A percentile compares a stretch with the other conserved stretches of the same genome.
Evolutionary conservation across 2,329 filamentous ascomycete genomes (phyloP).

Genomic region (Colletotrichum liaoningense): DNA sequence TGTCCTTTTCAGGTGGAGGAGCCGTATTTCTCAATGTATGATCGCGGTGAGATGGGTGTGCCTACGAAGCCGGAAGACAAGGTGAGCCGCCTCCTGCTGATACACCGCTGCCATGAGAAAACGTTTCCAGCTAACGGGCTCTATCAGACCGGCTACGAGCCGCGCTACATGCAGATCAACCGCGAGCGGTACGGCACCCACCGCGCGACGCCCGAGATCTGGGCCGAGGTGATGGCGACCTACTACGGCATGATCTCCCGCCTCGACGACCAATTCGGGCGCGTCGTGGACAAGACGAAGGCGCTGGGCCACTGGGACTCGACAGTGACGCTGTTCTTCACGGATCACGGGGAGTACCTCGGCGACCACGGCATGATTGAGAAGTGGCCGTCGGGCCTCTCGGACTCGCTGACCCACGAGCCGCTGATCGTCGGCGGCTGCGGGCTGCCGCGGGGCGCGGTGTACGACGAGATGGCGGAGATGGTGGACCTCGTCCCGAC

Average conservation of each 20-base stretch:
- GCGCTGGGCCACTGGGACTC: conserved; percentile 48
- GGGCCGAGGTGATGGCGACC: conserved; percentile 56
- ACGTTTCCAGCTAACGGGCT: neutral
- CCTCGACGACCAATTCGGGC: conserved; percentile 58
- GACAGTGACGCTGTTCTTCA: conserved; percentile 57
- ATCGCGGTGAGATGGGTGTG: conserved; percentile 43
- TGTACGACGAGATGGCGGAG: conserved; percentile 49
- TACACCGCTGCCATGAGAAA: too few species aligned
- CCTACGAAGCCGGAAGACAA: conserved; percentile 21
- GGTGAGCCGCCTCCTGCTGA: neutral
- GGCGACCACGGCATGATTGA: conserved; percentile 60
- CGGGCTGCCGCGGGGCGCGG: conserved; percentile 49
- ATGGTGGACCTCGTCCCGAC: conserved; percentile 60
- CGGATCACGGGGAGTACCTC: conserved; percentile 58
- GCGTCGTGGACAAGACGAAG: conserved; percentile 49
- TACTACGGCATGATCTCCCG: conserved; percentile 61
- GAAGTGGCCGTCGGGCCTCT: conserved; percentile 59
- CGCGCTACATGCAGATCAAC: conserved; percentile 53
- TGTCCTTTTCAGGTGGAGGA: conserved; percentile 61
- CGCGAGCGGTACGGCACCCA: conserved; percentile 51
- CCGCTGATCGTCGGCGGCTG: conserved; percentile 56
- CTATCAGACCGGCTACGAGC: conserved; percentile 53
- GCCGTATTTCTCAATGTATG: conserved; percentile 60
- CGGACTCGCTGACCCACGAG: conserved; percentile 53
- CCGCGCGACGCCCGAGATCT: conserved; percentile 53